Evolutionary conservation across 2,329 filamentous ascomycete genomes (phyloP).

Genomic region (Ceratocystis smalleyi): DNA sequence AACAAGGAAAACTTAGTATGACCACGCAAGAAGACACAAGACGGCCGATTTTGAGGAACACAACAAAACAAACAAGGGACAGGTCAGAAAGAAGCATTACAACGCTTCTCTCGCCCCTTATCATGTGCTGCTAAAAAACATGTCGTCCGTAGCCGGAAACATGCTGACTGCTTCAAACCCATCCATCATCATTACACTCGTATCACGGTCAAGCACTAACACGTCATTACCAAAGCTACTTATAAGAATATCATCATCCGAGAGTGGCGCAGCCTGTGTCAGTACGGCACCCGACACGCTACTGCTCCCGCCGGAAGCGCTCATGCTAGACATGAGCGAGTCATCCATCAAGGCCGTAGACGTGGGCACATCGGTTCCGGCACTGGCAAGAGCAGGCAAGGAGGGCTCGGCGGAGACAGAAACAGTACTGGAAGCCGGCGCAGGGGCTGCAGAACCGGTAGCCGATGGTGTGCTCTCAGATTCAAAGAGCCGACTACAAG

Average conservation of each 20-base stretch:
- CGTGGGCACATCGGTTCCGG: slow-evolving; percentile 34
- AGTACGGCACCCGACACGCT: not conserved
- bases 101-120: not conserved
- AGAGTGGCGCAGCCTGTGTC: not conserved
- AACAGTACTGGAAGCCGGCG: slow-evolving; percentile 12
- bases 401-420: slow-evolving; percentile 24
- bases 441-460: not conserved
- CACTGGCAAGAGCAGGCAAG: slow-evolving; percentile 40
- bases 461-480: slow-evolving; percentile 25
- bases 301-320: slow-evolving; percentile 23
- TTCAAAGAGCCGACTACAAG: slow-evolving; percentile 32
- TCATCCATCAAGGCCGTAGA: slow-evolving; percentile 19
- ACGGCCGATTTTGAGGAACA: slow-evolving; percentile 1
- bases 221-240: slow-evolving; percentile 31
- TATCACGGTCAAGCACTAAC: slow-evolving; percentile 31
- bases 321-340: slow-evolving; percentile 20
- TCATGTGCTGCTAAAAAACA: slow-evolving; percentile 34
- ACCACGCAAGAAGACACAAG: not conserved
- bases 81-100: not conserved
- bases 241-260: slow-evolving; percentile 30
- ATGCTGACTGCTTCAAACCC: slow-evolving; percentile 36
- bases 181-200: slow-evolving; percentile 36
- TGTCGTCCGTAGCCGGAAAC: slow-evolving; percentile 36
- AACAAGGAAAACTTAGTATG: not conserved
- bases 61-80: not conserved